A percentile compares a stretch with the other conserved stretches of the same genome.
These are phyloP conservation scores for Carex parvula DNA, from an alignment of 176 grass and related monocot genomes.

Conservation along the genomic window DNA sequence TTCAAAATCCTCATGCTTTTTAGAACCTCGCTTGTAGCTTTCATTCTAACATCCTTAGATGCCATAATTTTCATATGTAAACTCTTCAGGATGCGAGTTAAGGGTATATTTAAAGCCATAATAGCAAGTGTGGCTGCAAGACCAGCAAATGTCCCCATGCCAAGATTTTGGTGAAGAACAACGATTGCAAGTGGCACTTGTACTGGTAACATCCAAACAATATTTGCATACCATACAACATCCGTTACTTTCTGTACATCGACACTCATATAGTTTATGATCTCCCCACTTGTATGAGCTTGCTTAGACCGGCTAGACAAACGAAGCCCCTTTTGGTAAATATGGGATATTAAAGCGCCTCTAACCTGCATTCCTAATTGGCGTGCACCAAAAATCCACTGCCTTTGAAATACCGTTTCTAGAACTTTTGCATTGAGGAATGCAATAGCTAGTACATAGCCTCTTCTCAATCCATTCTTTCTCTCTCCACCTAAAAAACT, in stretches of 20 bases:
- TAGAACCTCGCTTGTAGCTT: conserved; percentile 87
- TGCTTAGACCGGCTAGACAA: conserved; percentile 74
- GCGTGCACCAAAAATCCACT: conserved; percentile 88
- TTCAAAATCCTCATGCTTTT: conserved; percentile 97
- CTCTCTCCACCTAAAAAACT: conserved; percentile 67
- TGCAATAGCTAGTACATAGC: conserved; percentile 59
- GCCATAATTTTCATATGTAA: conserved; percentile 80
- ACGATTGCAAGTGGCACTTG: conserved; percentile 67
- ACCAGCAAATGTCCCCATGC: conserved; percentile 68
- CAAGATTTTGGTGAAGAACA: conserved; percentile 80
- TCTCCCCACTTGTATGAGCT: conserved; percentile 84
- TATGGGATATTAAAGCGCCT: conserved; percentile 75
- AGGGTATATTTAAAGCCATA: conserved; percentile 89
- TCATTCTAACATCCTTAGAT: conserved; percentile 92
- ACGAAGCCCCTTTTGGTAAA: conserved; percentile 81
- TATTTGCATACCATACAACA: conserved; percentile 78
- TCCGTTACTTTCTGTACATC: conserved; percentile 94
- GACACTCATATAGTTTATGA: conserved; percentile 98
- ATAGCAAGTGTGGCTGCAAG: conserved; percentile 69
- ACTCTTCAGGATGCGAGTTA: conserved; percentile 71
- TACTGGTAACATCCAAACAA: conserved; percentile 92
- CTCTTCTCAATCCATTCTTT: conserved; percentile 61
- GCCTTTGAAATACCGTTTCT: conserved; percentile 68
- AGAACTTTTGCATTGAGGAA: conserved; percentile 83
- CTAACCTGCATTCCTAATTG: conserved; percentile 73